These are phyloP conservation scores for Candida frijolesensis DNA, from an alignment of 1,139 yeast species.

Conservation along the genomic window DNA sequence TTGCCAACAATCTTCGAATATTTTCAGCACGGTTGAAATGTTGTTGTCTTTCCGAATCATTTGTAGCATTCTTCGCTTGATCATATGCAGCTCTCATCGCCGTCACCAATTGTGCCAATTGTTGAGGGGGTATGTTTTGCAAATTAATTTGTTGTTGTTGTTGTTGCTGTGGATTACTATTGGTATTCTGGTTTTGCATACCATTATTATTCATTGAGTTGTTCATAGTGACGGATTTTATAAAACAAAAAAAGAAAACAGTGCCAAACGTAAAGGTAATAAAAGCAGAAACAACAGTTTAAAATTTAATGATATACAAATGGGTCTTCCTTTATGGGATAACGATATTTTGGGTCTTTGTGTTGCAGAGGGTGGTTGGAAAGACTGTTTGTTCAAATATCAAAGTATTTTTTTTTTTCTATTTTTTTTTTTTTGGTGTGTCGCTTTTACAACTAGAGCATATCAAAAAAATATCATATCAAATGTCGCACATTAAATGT, in stretches of 20 bases:
- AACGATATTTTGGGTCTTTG: background rate
- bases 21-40: constrained; percentile 70
- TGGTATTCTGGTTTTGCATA: constrained; percentile 10
- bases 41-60: constrained; percentile 67
- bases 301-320: background rate
- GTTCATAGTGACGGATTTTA: constrained; percentile 7
- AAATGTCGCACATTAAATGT: background rate
- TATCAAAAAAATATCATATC: background rate
- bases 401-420: background rate
- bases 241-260: background rate
- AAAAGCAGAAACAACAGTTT: background rate
- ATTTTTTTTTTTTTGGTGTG: background rate
- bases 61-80: constrained; percentile 57
- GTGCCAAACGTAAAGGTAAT: background rate
- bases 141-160: constrained; percentile 11
- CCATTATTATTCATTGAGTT: constrained; percentile 11
- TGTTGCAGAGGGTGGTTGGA: background rate
- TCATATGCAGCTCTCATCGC: constrained; percentile 63
- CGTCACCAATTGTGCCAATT: constrained; percentile 62
- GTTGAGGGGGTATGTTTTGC: constrained; percentile 49
- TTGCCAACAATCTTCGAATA: constrained; percentile 52
- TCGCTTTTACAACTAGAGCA: background rate
- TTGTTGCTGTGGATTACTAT: constrained; percentile 7
- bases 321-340: background rate
- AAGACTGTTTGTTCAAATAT: background rate